phyloP scores from a whole-genome alignment of 352 stramenopile species.

The Phytophthora tubulina region DNA sequence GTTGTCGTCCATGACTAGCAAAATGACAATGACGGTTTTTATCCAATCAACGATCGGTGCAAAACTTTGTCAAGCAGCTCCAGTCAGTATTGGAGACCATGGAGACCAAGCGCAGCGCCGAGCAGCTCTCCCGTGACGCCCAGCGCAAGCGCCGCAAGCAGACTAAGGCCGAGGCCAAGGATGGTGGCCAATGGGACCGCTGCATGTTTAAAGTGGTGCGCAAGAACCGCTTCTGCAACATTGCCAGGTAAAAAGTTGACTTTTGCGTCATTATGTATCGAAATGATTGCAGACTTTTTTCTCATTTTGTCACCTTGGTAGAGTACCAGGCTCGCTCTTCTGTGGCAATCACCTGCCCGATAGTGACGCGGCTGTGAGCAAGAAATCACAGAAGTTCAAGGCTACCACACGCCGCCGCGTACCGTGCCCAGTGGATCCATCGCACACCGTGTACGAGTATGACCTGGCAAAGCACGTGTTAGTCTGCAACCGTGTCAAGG shows the following conservation, averaged over 20 bases:
- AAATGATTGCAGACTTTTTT: slow-evolving; percentile 43
- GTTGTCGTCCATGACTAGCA: slow-evolving; percentile 49
- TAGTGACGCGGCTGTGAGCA: slow-evolving; percentile 47
- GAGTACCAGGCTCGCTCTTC: slow-evolving; percentile 65
- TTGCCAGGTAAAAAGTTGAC: slow-evolving; percentile 52
- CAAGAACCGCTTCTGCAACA: slow-evolving; percentile 89
- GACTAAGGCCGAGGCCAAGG: slow-evolving; percentile 57
- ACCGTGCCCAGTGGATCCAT: slow-evolving; percentile 74
- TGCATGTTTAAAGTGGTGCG: slow-evolving; percentile 85
- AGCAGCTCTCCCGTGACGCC: slow-evolving; percentile 40
- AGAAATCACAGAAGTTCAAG: slow-evolving; percentile 79
- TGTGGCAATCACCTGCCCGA: slow-evolving; percentile 81
- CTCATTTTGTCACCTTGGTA: slow-evolving; percentile 20
- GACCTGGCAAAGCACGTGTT: slow-evolving; percentile 83
- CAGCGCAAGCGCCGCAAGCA: slow-evolving; percentile 74
- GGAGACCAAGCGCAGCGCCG: slow-evolving; percentile 43
- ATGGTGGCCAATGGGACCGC: slow-evolving; percentile 69
- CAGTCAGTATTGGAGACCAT: slow-evolving; percentile 21
- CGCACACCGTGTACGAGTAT: slow-evolving; percentile 83
- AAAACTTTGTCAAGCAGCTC: slow-evolving; percentile 10
- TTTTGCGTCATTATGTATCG: slow-evolving; percentile 6
- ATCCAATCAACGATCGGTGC: slow-evolving; percentile 25
- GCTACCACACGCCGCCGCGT: slow-evolving; percentile 60
- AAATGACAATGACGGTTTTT: slow-evolving; percentile 33
- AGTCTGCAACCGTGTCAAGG: slow-evolving; percentile 84